Percentiles rank a stretch among this genome's conserved stretches.
phyloP scores from a whole-genome alignment of 148 eudicot genomes.

The Tetragonia tetragonoides region DNA sequence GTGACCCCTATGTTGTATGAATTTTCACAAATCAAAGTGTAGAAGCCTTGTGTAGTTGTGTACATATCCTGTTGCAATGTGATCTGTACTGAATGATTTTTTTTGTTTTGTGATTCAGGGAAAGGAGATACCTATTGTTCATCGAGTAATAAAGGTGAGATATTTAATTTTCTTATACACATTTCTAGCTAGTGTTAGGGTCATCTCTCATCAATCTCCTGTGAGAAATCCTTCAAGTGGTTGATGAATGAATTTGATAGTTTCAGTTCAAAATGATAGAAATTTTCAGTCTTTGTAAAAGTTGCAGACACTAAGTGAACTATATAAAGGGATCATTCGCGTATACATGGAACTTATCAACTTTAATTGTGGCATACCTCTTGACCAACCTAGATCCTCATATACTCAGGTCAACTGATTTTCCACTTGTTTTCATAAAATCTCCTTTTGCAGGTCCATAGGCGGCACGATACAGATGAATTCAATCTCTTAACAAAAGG shows the following conservation, averaged over 20 bases:
- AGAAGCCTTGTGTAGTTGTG: too few species aligned
- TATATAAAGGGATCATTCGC: not conserved
- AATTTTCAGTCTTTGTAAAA: not conserved
- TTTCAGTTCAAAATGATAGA: not conserved
- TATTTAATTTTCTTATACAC: not conserved
- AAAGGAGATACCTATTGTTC: conserved; percentile 79
- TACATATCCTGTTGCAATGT: not conserved
- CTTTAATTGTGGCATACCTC: not conserved
- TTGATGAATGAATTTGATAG: not conserved
- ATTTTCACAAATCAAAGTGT: too few species aligned
- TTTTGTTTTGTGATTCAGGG: conserved; percentile 38
- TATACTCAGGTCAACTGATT: not conserved
- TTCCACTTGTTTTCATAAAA: not conserved
- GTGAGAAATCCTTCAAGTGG: not conserved
- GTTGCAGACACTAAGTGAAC: not conserved
- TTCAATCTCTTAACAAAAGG: conserved; percentile 34
- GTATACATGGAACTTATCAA: not conserved
- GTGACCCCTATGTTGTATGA: too few species aligned
- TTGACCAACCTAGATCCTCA: not conserved
- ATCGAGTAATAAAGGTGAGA: conserved; percentile 64
- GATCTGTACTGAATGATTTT: not conserved
- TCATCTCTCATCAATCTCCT: not conserved
- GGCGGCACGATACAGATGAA: conserved; percentile 19
- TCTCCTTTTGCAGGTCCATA: conserved; percentile 28
- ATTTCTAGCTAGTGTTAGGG: not conserved